Evolutionary conservation across 257 asterid species (phyloP), one percentile per base, ranked within the genome.

Genomic region (Primulina tabacum): DNA sequence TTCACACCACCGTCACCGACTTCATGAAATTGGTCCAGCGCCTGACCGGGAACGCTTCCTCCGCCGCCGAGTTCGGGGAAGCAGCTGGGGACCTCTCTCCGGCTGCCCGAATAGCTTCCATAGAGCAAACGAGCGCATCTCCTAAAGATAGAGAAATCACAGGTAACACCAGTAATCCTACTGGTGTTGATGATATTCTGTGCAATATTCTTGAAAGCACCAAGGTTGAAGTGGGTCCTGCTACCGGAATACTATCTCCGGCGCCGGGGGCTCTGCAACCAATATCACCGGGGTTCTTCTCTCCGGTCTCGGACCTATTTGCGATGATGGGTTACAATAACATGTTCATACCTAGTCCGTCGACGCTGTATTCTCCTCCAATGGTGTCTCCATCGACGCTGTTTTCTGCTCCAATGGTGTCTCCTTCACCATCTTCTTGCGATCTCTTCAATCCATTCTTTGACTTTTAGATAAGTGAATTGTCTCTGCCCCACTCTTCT

Each of bases 11-110:
- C 28, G 95, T 74, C 62, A 77, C 75, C 73, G 97, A 93, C 62
- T 93, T 87, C 85, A 90, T 82, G 97, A 72, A 80, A 77, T 80
- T 93, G 34, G 98, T 93, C 16, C 98, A 93, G 38, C 86, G 98
- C 60, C 94, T 93, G 73, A 93, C 97, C 37, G 98, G 98, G 18
- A 79, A 80, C 95, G 33, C 74, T 5, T 50, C 8, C 57, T 16
- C 57, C 2, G 21, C 76, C 33, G 47, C 82, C 8, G 59, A 70
- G 0, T 35, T 60, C 28, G 64, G 71, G 14, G 67, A 65, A 29
- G 57, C 57, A 7, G 67, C 75, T 8, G 92, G 92, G 0, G 77
- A 75, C 61, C 65, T 93, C 29, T 90, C 98, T 2, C 98, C 97
- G 62, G 97, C 98, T 0, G 98, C 98, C 62, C 79, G 93, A 56